These are phyloP conservation scores for Silene coronaria DNA, from an alignment of 179 eudicot genomes.

Conservation along the genomic window DNA sequence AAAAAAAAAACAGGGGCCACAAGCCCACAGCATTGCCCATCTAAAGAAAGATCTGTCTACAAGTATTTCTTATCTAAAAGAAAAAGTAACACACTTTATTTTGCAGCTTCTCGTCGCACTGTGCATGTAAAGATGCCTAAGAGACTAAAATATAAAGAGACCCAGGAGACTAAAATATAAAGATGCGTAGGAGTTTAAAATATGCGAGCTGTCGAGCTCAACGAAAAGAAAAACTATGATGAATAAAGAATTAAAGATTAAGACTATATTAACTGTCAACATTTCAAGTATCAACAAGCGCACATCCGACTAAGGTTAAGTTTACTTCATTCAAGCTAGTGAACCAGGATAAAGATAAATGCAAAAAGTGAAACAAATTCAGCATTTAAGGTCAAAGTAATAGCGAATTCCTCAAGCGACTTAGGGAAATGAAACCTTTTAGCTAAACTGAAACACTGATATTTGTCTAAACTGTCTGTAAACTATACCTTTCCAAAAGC, in stretches of 20 bases:
- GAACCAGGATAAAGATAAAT: background rate
- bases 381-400: background rate
- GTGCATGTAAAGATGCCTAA: background rate
- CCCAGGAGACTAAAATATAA: no score
- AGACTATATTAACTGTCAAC: no score
- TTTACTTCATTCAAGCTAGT: background rate
- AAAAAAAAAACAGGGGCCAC: no score
- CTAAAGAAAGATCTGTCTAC: background rate
- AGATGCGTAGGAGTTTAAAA: background rate
- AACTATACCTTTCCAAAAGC: slow-evolving; percentile 81
- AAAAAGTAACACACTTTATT: background rate
- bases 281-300: background rate
- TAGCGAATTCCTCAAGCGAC: background rate
- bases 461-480: background rate
- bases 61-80: background rate
- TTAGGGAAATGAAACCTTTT: background rate
- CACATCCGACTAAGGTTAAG: no score
- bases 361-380: background rate
- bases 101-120: background rate
- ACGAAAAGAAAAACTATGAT: background rate
- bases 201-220: background rate
- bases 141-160: background rate
- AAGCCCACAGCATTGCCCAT: no score
- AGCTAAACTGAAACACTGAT: background rate
- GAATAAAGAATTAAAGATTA: no score